These are phyloP conservation scores for Lactifluus echinatus DNA, from an alignment of 768 basidiomycete genomes.

Conservation along the genomic window DNA sequence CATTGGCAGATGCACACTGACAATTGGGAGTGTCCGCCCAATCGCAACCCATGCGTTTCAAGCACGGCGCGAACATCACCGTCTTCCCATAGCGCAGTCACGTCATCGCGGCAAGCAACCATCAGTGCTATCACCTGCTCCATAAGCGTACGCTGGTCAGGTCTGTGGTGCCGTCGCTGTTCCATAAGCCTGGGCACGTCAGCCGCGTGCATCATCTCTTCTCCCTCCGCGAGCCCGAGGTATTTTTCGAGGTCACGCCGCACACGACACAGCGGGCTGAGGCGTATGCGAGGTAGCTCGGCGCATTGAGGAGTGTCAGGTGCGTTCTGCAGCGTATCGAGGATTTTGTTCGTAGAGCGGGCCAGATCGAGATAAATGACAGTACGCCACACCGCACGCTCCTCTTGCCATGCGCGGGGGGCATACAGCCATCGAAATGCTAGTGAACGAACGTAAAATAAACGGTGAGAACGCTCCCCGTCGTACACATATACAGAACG, in stretches of 20 bases:
- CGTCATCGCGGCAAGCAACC: constrained; percentile 52
- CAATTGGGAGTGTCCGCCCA: constrained; percentile 70
- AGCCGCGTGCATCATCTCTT: constrained; percentile 17
- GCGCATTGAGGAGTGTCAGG: not conserved
- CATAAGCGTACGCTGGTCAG: constrained; percentile 26
- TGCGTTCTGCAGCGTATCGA: constrained; percentile 28
- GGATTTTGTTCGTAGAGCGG: constrained; percentile 33
- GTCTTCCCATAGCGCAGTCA: constrained; percentile 61
- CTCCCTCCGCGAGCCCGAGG: not conserved
- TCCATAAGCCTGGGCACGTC: constrained; percentile 18
- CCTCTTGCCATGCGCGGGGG: constrained; percentile 39
- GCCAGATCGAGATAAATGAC: constrained; percentile 58
- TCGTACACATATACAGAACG: not conserved
- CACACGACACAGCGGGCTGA: constrained; percentile 28
- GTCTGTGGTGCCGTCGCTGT: not conserved
- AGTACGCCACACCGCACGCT: constrained; percentile 65
- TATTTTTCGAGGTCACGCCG: not conserved
- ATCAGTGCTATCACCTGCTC: constrained; percentile 51
- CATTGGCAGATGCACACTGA: constrained; percentile 32
- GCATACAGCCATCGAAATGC: not conserved
- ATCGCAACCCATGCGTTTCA: constrained; percentile 33
- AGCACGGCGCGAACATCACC: constrained; percentile 52
- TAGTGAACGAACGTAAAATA: not conserved
- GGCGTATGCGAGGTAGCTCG: constrained; percentile 13
- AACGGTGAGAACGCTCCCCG: not conserved